These are phyloP conservation scores for Solanum etuberosum DNA, from an alignment of 257 asterid genomes.

Conservation along the genomic window DNA sequence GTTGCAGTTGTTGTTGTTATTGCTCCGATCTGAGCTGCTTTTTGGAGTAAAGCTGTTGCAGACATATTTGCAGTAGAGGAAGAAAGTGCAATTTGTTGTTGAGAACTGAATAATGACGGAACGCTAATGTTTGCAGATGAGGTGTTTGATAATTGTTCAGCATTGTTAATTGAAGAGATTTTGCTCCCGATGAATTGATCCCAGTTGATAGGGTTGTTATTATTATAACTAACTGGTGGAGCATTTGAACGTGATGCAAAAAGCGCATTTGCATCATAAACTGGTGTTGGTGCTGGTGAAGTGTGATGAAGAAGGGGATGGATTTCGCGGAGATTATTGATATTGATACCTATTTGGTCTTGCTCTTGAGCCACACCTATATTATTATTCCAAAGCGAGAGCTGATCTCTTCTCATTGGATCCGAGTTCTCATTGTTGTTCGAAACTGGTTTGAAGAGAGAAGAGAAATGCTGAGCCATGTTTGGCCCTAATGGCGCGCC, in stretches of 20 bases:
- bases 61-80: conserved; percentile 32
- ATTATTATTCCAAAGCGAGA: conserved; percentile 31
- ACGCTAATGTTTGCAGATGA: conserved; percentile 15
- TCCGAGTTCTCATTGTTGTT: conserved; percentile 12
- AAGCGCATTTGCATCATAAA: conserved; percentile 13
- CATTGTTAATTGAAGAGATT: conserved; percentile 3
- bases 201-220: conserved; percentile 31
- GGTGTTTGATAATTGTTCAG: conserved; percentile 10
- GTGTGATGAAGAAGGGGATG: conserved; percentile 16
- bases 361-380: conserved; percentile 19
- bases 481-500: conserved; percentile 34
- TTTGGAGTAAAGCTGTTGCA: conserved; percentile 82
- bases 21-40: conserved; percentile 70
- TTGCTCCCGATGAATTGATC: conserved; percentile 33
- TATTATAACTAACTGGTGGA: conserved; percentile 11
- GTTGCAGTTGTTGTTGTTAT: conserved; percentile 39
- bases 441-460: conserved; percentile 37
- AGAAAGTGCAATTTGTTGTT: not conserved
- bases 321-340: conserved; percentile 33
- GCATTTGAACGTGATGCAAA: conserved; percentile 17
- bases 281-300: not conserved
- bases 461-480: conserved; percentile 40
- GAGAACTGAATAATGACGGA: conserved; percentile 55
- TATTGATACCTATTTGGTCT: conserved; percentile 24
- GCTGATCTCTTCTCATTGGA: conserved; percentile 22